Evolutionary conservation across 306 rosid species (phyloP).

Genomic region (Astragalus glycyphyllos): DNA sequence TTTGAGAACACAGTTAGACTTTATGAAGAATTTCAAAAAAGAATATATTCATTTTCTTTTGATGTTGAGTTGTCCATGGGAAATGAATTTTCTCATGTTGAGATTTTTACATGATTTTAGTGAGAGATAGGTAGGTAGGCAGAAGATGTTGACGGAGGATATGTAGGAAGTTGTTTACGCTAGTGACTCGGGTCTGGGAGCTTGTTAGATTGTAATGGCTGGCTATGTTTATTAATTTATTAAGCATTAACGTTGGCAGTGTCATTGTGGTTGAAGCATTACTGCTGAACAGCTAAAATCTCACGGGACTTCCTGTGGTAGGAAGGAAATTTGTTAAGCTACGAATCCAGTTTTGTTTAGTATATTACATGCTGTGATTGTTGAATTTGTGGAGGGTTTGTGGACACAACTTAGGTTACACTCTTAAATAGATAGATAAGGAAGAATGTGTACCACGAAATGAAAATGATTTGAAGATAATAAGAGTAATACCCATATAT

Average conservation of each 20-base stretch:
- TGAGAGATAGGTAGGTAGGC: background rate
- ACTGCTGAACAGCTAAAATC: background rate
- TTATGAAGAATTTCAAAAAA: background rate
- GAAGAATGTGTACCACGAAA: background rate
- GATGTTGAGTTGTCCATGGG: background rate
- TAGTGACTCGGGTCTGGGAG: background rate
- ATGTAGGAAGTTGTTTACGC: background rate
- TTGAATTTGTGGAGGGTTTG: background rate
- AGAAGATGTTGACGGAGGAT: background rate
- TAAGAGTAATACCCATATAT: background rate
- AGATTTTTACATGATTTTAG: background rate
- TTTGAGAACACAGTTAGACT: background rate
- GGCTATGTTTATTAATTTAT: background rate
- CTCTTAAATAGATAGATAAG: background rate
- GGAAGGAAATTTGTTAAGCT: constrained; percentile 9
- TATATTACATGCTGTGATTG: background rate
- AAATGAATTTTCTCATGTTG: constrained; percentile 4
- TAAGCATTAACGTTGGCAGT: background rate
- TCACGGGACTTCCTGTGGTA: background rate
- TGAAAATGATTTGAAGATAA: background rate
- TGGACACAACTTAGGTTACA: background rate
- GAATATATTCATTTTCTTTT: background rate
- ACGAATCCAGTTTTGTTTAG: background rate
- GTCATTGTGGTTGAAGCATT: background rate
- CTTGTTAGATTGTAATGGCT: background rate